Base-by-base conservation (phyloP, 257 asterid species). In the Salvia splendens region DNA sequence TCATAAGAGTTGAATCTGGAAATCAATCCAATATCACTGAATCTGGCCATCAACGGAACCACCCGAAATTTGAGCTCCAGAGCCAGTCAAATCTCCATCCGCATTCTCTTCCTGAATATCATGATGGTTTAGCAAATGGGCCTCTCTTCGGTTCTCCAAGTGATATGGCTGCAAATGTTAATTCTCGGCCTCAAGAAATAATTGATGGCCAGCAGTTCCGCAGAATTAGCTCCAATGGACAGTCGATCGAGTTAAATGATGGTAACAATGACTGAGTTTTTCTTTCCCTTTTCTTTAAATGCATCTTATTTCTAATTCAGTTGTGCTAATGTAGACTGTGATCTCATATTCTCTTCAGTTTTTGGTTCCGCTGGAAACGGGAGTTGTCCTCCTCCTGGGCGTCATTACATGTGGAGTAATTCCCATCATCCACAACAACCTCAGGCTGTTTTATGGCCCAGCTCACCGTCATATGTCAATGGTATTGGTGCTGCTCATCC, bases 351-450 rank as follows among this genome's bases (percentile, higher is more conserved):
- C 77, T 43, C 51, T 77, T 48, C 92, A 93, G 99, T 60, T 71
- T 90, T 86, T 76, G 87, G 87, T 69, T 78, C 88, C 70, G 64
- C 89, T 61, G 97, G 92, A 72, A 86, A 85, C 75, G 95, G 91
- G 54, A 87, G 90, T 79, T 87, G 96, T 58, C 95, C 95, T 1
- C 86, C 96, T 61, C 88, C 98, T 55, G 96, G 97, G 64, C 95
- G 77, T 60, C 95, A 82, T 71, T 85, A 86, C 78, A 81, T 83
- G 83, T 91, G 97, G 97, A 91, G 84, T 68, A 85, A 83, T 68
- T 75, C 92, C 2, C 94, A 77, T 59, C 89, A 81, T 65, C 81
- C 86, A 15, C 96, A 79, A n/a, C 96, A 78, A 71, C 82, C 95
- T 73, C 96, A 88, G 75, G 78, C 89, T 50, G 75, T 77, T 78